Conservation (phyloP, 441 rosid genomes). For the Biscutella laevigata region DNA sequence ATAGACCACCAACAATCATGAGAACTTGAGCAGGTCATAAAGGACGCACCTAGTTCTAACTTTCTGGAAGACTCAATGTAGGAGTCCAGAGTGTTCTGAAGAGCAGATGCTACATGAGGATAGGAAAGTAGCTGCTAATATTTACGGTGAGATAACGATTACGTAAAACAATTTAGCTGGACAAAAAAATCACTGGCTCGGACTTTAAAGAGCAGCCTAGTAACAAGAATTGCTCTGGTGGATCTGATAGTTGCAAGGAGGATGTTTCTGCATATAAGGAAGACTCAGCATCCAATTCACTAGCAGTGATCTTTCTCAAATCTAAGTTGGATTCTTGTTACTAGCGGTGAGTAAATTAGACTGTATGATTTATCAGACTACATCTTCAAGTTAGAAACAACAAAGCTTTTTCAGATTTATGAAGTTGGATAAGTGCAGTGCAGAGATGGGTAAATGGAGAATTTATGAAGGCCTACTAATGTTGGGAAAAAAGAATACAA, state of each 20-base stretch:
- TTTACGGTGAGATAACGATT: not conserved
- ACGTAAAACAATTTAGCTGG: not conserved
- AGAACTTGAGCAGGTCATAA: constrained; percentile 15
- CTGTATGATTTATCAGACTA: not conserved
- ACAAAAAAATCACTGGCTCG: not conserved
- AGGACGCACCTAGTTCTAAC: constrained; percentile 14
- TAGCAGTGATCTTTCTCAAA: constrained; percentile 13
- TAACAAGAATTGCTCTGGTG: constrained; percentile 14
- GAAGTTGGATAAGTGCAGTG: not conserved
- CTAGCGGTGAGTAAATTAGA: constrained; percentile 3
- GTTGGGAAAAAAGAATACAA: not conserved
- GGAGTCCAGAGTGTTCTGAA: constrained; percentile 8
- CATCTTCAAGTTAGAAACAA: no score
- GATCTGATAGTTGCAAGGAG: constrained; percentile 11
- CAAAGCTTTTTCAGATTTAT: not conserved
- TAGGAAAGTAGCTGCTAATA: constrained; percentile 14
- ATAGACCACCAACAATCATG: constrained; percentile 16
- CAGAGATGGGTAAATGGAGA: not conserved
- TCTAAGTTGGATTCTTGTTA: not conserved
- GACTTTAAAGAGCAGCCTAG: constrained; percentile 16
- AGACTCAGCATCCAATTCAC: constrained; percentile 20
- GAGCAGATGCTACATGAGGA: constrained; percentile 7
- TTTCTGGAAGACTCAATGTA: constrained; percentile 23
- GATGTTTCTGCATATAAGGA: constrained; percentile 11
- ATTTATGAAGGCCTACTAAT: not conserved